Evolutionary conservation across 805 yeast genomes (phyloP).

Genomic region (Candida peoriensis): DNA sequence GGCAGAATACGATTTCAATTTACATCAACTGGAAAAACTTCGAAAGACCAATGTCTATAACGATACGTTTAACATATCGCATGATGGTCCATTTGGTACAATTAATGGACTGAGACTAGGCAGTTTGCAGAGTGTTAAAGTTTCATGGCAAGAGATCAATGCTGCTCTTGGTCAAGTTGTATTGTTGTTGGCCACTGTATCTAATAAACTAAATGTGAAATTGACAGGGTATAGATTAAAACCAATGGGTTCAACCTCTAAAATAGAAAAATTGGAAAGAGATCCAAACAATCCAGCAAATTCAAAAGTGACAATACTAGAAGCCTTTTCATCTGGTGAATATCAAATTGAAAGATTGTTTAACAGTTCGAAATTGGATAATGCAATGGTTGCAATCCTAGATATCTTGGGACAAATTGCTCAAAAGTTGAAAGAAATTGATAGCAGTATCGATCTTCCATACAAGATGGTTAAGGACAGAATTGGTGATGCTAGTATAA

Average conservation of each 20-base stretch:
- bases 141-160: constrained; percentile 88
- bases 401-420: constrained; percentile 42
- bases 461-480: constrained; percentile 65
- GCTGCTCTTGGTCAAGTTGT: constrained; percentile 88
- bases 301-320: constrained; percentile 31
- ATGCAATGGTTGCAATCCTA: constrained; percentile 73
- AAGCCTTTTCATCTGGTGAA: constrained; percentile 60
- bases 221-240: constrained; percentile 57
- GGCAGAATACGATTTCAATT: constrained; percentile 55
- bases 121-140: constrained; percentile 46
- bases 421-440: constrained; percentile 35
- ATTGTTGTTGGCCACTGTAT: constrained; percentile 60
- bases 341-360: constrained; percentile 65
- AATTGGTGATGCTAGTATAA: constrained; percentile 75
- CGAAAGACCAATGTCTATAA: constrained; percentile 77
- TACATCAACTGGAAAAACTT: constrained; percentile 63
- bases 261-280: constrained; percentile 51
- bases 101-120: constrained; percentile 88
- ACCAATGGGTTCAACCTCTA: constrained; percentile 84
- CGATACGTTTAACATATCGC: constrained; percentile 78
- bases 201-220: constrained; percentile 48
- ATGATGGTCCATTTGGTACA: constrained; percentile 79
- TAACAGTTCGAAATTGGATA: constrained; percentile 72
- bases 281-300: constrained; percentile 32
- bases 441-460: constrained; percentile 61